These are phyloP conservation scores for Keithomyces neogunnii DNA, from an alignment of 2,329 filamentous ascomycete species.

Conservation along the genomic window DNA sequence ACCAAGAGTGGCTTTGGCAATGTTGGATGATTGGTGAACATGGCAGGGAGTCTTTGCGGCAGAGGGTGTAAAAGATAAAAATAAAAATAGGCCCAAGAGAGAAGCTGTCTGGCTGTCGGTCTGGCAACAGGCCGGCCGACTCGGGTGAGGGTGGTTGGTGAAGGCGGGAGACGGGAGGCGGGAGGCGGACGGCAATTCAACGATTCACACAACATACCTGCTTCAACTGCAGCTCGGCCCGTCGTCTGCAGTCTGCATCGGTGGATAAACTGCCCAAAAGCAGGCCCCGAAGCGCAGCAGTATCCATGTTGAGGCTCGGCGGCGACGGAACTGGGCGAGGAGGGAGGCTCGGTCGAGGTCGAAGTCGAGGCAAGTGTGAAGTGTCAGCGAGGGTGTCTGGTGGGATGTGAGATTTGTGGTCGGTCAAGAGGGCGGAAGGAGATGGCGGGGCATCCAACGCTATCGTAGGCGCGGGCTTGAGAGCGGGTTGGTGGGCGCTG, in stretches of 20 bases:
- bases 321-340: conserved; percentile 1
- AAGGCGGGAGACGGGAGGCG: background rate
- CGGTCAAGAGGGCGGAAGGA: conserved; percentile 1
- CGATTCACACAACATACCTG: conserved; percentile 45
- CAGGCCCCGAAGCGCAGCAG: conserved; percentile 64
- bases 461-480: background rate
- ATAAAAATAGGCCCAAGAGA: too few relatives aligned
- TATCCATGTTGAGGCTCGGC: conserved; percentile 51
- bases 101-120: too few relatives aligned
- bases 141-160: too few relatives aligned
- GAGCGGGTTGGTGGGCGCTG: background rate
- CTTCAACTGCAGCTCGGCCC: conserved; percentile 75
- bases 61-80: too few relatives aligned
- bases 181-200: background rate
- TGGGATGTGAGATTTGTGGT: conserved; percentile 1
- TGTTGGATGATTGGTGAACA: too few relatives aligned
- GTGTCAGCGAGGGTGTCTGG: background rate
- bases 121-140: background rate
- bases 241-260: conserved; percentile 65
- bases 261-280: conserved; percentile 68
- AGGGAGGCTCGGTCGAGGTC: background rate
- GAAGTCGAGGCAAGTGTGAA: background rate
- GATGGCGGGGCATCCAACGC: conserved; percentile 8
- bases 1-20: too few relatives aligned
- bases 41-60: too few relatives aligned